phyloP scores from a whole-genome alignment of 345 rosid species.

The Arabidopsis arenosa region DNA sequence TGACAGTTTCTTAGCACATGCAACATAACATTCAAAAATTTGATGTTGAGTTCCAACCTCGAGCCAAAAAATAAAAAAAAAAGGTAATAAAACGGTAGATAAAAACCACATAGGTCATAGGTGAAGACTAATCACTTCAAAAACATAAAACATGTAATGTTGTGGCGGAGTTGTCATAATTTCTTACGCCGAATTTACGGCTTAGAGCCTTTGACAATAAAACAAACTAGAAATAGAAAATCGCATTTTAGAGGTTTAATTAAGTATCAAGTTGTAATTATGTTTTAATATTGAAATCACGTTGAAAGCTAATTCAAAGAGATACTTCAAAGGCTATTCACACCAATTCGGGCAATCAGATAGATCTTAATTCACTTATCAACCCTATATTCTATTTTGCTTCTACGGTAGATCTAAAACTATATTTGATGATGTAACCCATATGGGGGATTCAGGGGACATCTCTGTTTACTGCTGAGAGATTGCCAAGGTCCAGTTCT shows the following conservation, averaged over 20 bases:
- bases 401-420: not conserved
- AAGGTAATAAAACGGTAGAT: not conserved
- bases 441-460: slow-evolving; percentile 23
- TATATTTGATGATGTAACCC: not conserved
- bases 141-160: not conserved
- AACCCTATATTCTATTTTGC: not conserved
- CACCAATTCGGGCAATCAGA: not conserved
- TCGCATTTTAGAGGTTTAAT: not conserved
- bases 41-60: not conserved
- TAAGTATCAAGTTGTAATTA: not conserved
- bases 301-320: not conserved
- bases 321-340: not conserved
- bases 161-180: not conserved
- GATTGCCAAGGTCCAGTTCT: slow-evolving; percentile 30
- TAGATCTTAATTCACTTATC: not conserved
- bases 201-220: not conserved
- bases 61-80: not conserved
- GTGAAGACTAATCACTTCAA: not conserved
- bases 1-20: not conserved
- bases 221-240: not conserved
- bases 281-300: not conserved
- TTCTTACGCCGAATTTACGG: not conserved
- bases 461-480: slow-evolving; percentile 26
- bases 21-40: not conserved
- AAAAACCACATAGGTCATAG: not conserved